Conservation (phyloP, 2,329 filamentous ascomycete species). For the Nakataea oryzae region DNA sequence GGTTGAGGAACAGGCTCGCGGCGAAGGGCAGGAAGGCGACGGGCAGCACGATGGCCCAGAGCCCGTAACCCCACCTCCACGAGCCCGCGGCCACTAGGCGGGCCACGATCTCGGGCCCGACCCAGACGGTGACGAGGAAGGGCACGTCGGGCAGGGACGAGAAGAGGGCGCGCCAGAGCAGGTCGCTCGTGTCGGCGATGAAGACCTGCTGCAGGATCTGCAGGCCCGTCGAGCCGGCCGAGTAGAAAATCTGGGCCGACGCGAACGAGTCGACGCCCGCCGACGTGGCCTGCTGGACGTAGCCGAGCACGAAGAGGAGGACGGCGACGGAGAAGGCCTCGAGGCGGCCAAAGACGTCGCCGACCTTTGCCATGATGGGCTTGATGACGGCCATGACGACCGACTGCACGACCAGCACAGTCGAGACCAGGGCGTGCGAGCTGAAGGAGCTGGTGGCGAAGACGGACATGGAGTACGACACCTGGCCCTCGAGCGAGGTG, state of each 20-base stretch:
- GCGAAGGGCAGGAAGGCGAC: constrained; percentile 43
- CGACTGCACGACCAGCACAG: constrained; percentile 52
- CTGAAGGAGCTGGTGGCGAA: constrained; percentile 56
- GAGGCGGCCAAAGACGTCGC: constrained; percentile 51
- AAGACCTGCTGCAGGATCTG: constrained; percentile 54
- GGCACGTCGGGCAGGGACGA: constrained; percentile 48
- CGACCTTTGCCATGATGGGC: constrained; percentile 49
- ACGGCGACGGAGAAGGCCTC: constrained; percentile 46
- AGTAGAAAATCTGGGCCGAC: constrained; percentile 49
- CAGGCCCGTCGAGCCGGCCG: constrained; percentile 32
- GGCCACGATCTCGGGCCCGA: constrained; percentile 41
- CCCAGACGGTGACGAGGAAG: constrained; percentile 51
- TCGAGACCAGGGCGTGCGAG: constrained; percentile 53
- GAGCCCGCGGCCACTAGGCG: constrained; percentile 31
- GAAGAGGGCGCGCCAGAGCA: constrained; percentile 49
- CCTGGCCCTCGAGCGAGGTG: constrained; percentile 57
- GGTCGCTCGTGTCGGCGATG: constrained; percentile 50
- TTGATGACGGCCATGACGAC: constrained; percentile 54
- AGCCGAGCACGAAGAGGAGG: constrained; percentile 43
- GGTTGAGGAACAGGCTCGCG: constrained; percentile 38
- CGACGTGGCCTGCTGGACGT: constrained; percentile 45
- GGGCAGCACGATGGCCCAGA: constrained; percentile 52
- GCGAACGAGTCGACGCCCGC: constrained; percentile 40
- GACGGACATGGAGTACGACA: constrained; percentile 46
- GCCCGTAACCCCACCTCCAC: constrained; percentile 55